A percentile compares a stretch with the other conserved stretches of the same genome.
Conservation (phyloP, 495 filamentous ascomycete species). For the Neurospora africana region DNA sequence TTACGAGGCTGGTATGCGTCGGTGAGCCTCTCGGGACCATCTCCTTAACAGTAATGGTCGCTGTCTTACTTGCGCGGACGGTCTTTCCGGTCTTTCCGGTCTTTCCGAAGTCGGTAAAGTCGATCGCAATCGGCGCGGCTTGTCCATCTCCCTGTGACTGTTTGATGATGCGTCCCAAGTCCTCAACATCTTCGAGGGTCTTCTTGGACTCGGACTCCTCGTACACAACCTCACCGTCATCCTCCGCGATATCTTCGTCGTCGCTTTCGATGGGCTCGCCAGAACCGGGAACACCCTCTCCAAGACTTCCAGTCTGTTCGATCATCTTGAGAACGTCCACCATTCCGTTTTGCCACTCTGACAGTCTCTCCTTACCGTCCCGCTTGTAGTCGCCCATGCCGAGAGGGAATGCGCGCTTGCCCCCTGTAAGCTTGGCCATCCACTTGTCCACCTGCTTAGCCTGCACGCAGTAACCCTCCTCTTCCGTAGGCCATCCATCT, state of each 20-base stretch:
- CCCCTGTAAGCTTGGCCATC: slow-evolving; percentile 83
- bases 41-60: slow-evolving; percentile 52
- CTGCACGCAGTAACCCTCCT: slow-evolving; percentile 85
- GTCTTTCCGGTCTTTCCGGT: slow-evolving; percentile 29
- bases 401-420: slow-evolving; percentile 69
- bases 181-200: slow-evolving; percentile 67
- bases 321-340: slow-evolving; percentile 57
- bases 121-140: slow-evolving; percentile 56
- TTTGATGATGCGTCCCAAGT: slow-evolving; percentile 58
- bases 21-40: slow-evolving; percentile 90
- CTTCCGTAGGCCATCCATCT: slow-evolving; percentile 81
- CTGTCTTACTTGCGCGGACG: slow-evolving; percentile 32
- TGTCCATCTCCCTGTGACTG: slow-evolving; percentile 29
- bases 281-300: slow-evolving; percentile 71
- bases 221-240: slow-evolving; percentile 48
- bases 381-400: slow-evolving; percentile 79
- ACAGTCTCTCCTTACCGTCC: slow-evolving; percentile 50
- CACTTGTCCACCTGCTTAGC: slow-evolving; percentile 83
- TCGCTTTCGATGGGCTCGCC: slow-evolving; percentile 78
- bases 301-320: slow-evolving; percentile 49
- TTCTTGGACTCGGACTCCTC: slow-evolving; percentile 33
- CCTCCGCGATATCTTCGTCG: slow-evolving; percentile 51
- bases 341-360: slow-evolving; percentile 72
- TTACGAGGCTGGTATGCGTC: slow-evolving; percentile 73
- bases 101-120: slow-evolving; percentile 64